These are phyloP conservation scores for Tubosaeta brunneosetosa DNA, from an alignment of 768 basidiomycete genomes.

Conservation along the genomic window DNA sequence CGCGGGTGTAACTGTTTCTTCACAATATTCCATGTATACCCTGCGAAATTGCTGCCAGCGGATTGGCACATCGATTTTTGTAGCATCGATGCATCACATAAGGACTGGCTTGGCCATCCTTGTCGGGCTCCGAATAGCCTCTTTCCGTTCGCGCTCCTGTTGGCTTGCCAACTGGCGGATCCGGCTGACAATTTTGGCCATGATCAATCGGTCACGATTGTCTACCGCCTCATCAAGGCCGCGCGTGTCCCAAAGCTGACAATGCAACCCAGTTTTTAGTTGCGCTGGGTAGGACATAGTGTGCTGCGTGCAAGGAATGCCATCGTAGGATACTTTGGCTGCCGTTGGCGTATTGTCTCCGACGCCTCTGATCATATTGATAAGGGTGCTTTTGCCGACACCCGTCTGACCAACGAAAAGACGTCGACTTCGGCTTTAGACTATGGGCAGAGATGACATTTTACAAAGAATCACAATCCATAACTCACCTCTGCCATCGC, in stretches of 20 bases:
- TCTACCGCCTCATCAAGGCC: conserved; percentile 22
- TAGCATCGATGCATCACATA: conserved; percentile 25
- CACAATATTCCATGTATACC: conserved; percentile 1
- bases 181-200: conserved; percentile 6
- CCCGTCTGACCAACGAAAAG: conserved; percentile 24
- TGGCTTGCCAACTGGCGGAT: conserved; percentile 9
- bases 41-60: conserved; percentile 21
- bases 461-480: conserved; percentile 1
- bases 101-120: conserved; percentile 11
- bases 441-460: conserved; percentile 4
- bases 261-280: conserved; percentile 4
- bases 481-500: conserved; percentile 17
- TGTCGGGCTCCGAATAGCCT: conserved; percentile 5
- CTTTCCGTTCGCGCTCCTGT: conserved; percentile 19
- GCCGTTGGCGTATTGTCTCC: background rate
- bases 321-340: conserved; percentile 17
- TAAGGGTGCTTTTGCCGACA: conserved; percentile 22
- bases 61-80: conserved; percentile 9
- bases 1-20: conserved; percentile 14
- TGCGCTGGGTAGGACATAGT: conserved; percentile 2
- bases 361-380: conserved; percentile 21
- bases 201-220: background rate
- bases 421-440: conserved; percentile 10
- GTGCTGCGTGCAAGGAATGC: conserved; percentile 15
- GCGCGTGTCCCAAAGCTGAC: conserved; percentile 24